Conservation (phyloP, 257 asterid species). For the Nicotiana sylvestris region DNA sequence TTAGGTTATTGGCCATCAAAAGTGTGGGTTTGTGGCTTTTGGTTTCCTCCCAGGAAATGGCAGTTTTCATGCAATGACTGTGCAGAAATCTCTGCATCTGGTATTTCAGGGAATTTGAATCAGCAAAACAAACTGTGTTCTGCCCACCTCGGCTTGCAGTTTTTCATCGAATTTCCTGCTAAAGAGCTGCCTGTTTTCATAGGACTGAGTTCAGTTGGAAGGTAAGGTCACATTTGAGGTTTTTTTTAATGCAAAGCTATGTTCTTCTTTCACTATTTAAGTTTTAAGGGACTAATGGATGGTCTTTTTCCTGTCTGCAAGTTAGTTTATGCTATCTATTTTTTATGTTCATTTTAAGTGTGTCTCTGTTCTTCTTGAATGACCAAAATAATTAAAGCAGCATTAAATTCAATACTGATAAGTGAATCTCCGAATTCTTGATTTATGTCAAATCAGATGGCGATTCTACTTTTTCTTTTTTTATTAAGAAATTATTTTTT, state of each 20-base stretch:
- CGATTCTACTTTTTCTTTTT: no score
- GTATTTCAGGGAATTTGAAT: slow-evolving; percentile 25
- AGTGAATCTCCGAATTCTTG: background rate
- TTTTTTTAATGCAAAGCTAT: background rate
- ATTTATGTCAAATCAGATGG: background rate
- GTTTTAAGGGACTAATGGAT: background rate
- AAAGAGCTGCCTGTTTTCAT: slow-evolving; percentile 62
- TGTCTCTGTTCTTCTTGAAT: slow-evolving; percentile 13
- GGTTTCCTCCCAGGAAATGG: slow-evolving; percentile 88
- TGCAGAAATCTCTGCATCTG: slow-evolving; percentile 50
- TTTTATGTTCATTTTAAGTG: background rate
- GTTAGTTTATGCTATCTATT: background rate
- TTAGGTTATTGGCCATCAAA: slow-evolving; percentile 93
- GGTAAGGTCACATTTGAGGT: slow-evolving; percentile 42
- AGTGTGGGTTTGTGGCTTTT: slow-evolving; percentile 86
- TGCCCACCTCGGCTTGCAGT: slow-evolving; percentile 43
- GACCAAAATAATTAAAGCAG: background rate
- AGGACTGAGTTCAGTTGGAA: slow-evolving; percentile 84
- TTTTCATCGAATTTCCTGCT: slow-evolving; percentile 41
- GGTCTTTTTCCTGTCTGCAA: background rate
- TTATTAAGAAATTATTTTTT: no score
- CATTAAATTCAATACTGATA: background rate
- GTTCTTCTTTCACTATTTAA: background rate
- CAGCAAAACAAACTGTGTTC: slow-evolving; percentile 48
- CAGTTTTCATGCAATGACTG: slow-evolving; percentile 79